These are phyloP conservation scores for Calonectria multiphialidica DNA, from an alignment of 2,329 filamentous ascomycete genomes.

Conservation along the genomic window DNA sequence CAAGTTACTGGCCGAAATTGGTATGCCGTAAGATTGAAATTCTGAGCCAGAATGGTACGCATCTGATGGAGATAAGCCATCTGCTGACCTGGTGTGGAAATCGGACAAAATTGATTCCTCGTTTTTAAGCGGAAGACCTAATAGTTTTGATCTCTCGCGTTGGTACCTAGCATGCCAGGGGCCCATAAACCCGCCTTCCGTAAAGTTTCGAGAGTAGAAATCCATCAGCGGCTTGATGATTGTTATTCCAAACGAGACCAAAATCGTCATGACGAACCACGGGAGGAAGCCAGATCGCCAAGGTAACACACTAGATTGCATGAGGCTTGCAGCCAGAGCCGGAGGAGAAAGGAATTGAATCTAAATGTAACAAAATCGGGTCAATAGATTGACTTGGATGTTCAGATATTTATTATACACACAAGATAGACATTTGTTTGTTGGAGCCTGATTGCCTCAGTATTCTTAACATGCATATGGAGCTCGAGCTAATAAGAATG, in stretches of 20 bases:
- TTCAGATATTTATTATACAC: neutral
- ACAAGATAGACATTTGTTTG: constrained; percentile 6
- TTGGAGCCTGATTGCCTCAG: neutral
- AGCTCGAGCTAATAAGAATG: neutral
- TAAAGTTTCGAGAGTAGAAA: neutral
- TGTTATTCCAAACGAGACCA: neutral
- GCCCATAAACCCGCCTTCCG: neutral
- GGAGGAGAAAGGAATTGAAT: constrained; percentile 8
- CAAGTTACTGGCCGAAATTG: no score
- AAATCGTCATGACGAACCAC: neutral
- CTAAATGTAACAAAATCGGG: neutral
- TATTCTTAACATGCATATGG: neutral
- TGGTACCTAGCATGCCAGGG: neutral
- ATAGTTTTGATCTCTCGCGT: neutral
- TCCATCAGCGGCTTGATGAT: neutral
- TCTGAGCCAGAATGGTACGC: neutral
- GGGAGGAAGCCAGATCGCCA: constrained; percentile 7
- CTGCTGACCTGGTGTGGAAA: neutral
- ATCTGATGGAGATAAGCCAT: neutral
- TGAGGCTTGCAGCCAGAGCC: constrained; percentile 1
- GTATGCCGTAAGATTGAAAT: neutral
- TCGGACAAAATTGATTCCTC: neutral
- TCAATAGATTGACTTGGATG: neutral
- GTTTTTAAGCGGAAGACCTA: neutral
- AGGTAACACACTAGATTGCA: constrained; percentile 2